phyloP scores from a whole-genome alignment of 1,284 basidiomycete genomes.

The Lignosus rhinocerotis region DNA sequence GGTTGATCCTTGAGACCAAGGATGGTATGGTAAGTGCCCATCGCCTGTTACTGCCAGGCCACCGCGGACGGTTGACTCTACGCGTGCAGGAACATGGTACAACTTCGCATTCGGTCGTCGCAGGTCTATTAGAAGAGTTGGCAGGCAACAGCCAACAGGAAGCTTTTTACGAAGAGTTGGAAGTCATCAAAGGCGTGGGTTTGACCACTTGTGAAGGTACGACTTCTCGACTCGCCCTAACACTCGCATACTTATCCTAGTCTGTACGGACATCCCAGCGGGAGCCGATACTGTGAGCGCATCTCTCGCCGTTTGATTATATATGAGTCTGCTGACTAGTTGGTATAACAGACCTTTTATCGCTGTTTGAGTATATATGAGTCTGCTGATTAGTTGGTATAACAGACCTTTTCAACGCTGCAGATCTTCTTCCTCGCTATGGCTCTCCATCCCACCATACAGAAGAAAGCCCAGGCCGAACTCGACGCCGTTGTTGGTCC shows the following conservation, averaged over 20 bases:
- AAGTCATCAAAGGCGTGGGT: neutral
- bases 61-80: neutral
- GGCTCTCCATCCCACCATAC: slow-evolving; percentile 35
- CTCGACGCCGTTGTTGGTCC: slow-evolving; percentile 36
- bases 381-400: neutral
- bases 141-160: neutral
- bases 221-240: neutral
- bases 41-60: neutral
- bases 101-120: neutral
- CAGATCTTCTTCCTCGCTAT: slow-evolving; percentile 34
- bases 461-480: slow-evolving; percentile 36
- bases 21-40: neutral
- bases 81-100: neutral
- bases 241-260: neutral
- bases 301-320: too few relatives aligned
- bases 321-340: neutral
- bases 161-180: neutral
- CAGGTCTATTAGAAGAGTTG: neutral
- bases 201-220: neutral
- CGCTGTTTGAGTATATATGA: neutral
- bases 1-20: neutral
- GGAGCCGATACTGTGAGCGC: slow-evolving; percentile 1
- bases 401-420: slow-evolving; percentile 1
- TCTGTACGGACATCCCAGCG: neutral
- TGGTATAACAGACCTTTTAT: neutral